phyloP scores from a whole-genome alignment of 2,329 filamentous ascomycete species.

The Pleoardoris graminearum region DNA sequence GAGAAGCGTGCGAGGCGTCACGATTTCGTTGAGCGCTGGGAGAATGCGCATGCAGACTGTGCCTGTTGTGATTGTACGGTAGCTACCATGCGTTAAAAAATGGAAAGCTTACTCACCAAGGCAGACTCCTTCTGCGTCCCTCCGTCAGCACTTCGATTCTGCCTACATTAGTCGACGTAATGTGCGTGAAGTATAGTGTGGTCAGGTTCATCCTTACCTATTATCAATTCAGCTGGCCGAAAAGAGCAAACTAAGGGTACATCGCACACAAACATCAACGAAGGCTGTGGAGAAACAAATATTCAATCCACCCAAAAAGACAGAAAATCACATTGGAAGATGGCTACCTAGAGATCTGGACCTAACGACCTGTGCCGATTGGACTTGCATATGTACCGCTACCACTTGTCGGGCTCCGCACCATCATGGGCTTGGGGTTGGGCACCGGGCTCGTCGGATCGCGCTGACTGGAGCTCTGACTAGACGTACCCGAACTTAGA shows the following conservation, averaged over 20 bases:
- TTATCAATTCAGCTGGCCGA: background rate
- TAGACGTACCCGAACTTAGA: slow-evolving; percentile 49
- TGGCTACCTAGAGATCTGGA: slow-evolving; percentile 15
- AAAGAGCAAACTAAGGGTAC: background rate
- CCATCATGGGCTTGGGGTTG: slow-evolving; percentile 38
- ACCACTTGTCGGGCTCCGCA: slow-evolving; percentile 36
- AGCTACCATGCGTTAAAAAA: too few species aligned
- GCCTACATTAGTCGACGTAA: too few species aligned
- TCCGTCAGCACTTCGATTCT: too few species aligned
- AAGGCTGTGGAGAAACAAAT: background rate
- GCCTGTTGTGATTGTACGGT: too few species aligned
- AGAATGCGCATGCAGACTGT: too few species aligned
- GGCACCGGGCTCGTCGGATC: slow-evolving; percentile 46
- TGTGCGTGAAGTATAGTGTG: too few species aligned
- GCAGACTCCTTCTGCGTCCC: too few species aligned
- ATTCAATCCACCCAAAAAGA: slow-evolving; percentile 25
- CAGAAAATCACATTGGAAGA: slow-evolving; percentile 31
- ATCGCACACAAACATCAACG: background rate
- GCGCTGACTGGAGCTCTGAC: slow-evolving; percentile 43
- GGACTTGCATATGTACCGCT: slow-evolving; percentile 39
- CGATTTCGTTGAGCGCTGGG: too few species aligned
- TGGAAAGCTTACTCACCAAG: too few species aligned
- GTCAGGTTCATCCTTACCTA: too few species aligned
- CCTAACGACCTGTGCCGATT: slow-evolving; percentile 24
- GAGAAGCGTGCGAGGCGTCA: too few species aligned